Base-by-base conservation (phyloP, 2,329 filamentous ascomycete genomes). In the Diaporthe ilicicola region DNA sequence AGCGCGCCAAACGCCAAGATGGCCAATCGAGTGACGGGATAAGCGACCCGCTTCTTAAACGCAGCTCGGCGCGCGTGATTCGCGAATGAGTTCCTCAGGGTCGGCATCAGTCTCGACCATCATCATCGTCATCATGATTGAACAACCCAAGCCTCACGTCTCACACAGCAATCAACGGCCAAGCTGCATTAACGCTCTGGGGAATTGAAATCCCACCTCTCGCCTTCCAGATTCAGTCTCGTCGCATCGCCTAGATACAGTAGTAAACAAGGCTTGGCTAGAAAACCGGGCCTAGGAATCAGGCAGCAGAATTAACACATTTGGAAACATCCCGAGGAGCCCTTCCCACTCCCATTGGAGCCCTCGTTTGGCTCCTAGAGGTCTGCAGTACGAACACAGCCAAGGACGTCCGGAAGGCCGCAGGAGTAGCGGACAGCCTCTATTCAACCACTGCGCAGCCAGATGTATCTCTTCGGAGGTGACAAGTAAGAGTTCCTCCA, bases 381-480 rank as follows among this genome's bases (percentile, higher is more conserved):
- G 8, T 19, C 34, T 29, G 15, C 37, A 1, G 22, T 27, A 34
- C 54, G 17, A 34, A 4, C n/a, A 39, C 4, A 8, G n/a, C 9
- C 13, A 46, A 42, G 44, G 55, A 50, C 59, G 13, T 50, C 51
- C 65, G 42, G 51, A 68, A 6, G 24, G 66, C 46, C 53, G 44
- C 66, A 67, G 65, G 37, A 48, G 17, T 37, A 54, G 12, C 13
- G 10, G 27, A 32, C 37, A 42, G 9, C 65, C 19, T 22, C 13
- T 22, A 22, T 17, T 6, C 15, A 8, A 44, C 42, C 56, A 46
- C 56, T 13, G 15, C 4, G 10, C 42, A 5, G 2, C 27, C 51
- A 22, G 13, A 71, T 65, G 66, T 72, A 73, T 65, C 66, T 73
- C 56, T 73, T 73, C 53, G 72, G 72, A 68, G 67, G 70, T 53